These are phyloP conservation scores for Ammopiptanthus mongolicus DNA, from an alignment of 306 rosid species.

Conservation along the genomic window DNA sequence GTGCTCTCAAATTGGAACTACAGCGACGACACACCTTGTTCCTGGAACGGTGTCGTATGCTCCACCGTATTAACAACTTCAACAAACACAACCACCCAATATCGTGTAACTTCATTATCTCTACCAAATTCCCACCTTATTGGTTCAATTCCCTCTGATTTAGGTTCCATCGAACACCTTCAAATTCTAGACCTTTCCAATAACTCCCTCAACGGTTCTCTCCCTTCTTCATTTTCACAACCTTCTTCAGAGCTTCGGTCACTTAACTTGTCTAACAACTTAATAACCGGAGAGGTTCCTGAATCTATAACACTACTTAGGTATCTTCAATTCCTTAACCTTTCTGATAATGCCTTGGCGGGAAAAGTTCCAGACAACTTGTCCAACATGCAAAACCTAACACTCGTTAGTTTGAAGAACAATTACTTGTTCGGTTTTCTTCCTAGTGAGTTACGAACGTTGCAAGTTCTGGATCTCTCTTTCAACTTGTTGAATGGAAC, in stretches of 20 bases:
- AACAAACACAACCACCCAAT: not conserved
- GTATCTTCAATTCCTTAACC: constrained; percentile 50
- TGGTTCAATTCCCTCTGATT: constrained; percentile 63
- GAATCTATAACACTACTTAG: constrained; percentile 26
- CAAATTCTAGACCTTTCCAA: constrained; percentile 72
- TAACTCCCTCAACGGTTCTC: constrained; percentile 79
- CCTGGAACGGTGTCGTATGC: constrained; percentile 76
- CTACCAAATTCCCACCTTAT: constrained; percentile 63
- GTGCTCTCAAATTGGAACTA: constrained; percentile 49
- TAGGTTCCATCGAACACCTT: constrained; percentile 62
- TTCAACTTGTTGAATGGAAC: constrained; percentile 75
- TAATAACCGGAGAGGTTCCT: constrained; percentile 55
- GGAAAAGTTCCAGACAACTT: constrained; percentile 60
- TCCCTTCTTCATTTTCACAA: constrained; percentile 52
- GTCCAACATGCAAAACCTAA: constrained; percentile 41
- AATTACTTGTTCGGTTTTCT: constrained; percentile 63
- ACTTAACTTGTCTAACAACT: constrained; percentile 58
- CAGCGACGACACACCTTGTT: constrained; percentile 61
- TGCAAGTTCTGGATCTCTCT: constrained; percentile 70
- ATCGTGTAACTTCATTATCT: constrained; percentile 44
- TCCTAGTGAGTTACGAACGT: constrained; percentile 32
- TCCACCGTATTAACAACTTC: not conserved
- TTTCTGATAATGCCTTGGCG: constrained; percentile 76
- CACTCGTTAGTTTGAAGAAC: constrained; percentile 39
- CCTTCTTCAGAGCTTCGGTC: constrained; percentile 44